Conservation (phyloP, 176 grass and related monocot genomes). For the Musa beccarii region DNA sequence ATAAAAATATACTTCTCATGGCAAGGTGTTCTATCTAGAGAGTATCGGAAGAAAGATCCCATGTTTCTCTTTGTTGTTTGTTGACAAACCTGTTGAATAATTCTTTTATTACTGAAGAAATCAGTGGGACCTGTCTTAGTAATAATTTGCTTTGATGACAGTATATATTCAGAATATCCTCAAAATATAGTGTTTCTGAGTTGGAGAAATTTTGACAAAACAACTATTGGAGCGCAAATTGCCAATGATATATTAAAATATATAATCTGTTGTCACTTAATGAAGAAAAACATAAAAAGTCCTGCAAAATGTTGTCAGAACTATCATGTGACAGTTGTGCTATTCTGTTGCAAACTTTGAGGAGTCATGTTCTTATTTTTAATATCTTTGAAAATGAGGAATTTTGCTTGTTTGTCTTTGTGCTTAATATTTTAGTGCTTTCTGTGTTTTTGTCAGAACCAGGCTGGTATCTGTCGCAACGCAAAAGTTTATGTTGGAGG, state of each 20-base stretch:
- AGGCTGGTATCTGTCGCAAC: slow-evolving; percentile 83
- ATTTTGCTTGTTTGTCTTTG: slow-evolving; percentile 10
- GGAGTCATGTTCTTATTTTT: not conserved
- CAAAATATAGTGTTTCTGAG: not conserved
- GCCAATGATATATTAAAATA: not conserved
- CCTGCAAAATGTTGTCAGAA: not conserved
- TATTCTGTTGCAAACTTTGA: not conserved
- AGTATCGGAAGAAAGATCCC: too few relatives aligned
- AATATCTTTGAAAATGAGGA: not conserved
- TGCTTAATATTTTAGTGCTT: not conserved
- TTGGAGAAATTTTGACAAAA: not conserved
- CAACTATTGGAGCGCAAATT: too few relatives aligned
- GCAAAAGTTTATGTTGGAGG: slow-evolving; percentile 89
- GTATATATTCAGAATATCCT: too few relatives aligned
- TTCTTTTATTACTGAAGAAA: too few relatives aligned
- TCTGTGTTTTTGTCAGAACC: slow-evolving; percentile 49
- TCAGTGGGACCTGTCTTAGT: too few relatives aligned
- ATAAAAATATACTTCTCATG: too few relatives aligned
- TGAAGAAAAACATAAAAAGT: not conserved
- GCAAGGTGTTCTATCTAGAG: too few relatives aligned
- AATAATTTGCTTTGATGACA: too few relatives aligned
- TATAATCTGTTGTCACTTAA: not conserved
- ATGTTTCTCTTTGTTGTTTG: too few relatives aligned
- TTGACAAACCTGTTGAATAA: too few relatives aligned
- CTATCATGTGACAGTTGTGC: not conserved